Conservation (phyloP, 2,329 filamentous ascomycete genomes). For the Verticillium dahliae region DNA sequence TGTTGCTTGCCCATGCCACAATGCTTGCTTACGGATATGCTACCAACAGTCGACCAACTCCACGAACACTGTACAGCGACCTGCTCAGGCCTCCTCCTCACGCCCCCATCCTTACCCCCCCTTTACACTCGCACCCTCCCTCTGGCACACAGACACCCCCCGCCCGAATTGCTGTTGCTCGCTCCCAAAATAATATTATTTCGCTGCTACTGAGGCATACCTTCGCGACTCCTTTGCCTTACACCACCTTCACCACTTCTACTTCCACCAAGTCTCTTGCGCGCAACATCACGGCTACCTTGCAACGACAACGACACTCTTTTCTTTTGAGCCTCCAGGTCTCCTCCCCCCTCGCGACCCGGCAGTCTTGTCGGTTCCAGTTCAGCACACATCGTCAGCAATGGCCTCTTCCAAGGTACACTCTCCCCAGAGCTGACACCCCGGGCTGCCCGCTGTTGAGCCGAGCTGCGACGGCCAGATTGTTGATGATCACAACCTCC, state of each 20-base stretch:
- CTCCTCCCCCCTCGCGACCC: background rate
- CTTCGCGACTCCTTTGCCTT: conserved; percentile 10
- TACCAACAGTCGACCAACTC: background rate
- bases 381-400: conserved; percentile 27
- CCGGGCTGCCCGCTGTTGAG: conserved; percentile 10
- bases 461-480: conserved; percentile 1
- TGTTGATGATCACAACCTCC: background rate
- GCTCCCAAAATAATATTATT: conserved; percentile 15
- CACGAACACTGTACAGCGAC: conserved; percentile 3
- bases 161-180: conserved; percentile 12
- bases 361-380: conserved; percentile 15
- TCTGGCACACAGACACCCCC: conserved; percentile 10
- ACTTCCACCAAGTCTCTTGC: background rate
- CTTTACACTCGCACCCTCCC: conserved; percentile 10
- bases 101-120: conserved; percentile 3
- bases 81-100: background rate
- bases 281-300: background rate
- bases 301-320: background rate
- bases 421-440: conserved; percentile 11
- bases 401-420: conserved; percentile 60
- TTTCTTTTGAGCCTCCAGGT: background rate
- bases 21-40: background rate
- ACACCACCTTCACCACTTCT: conserved; percentile 4
- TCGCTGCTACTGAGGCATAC: conserved; percentile 10
- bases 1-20: background rate